Evolutionary conservation across 768 basidiomycete species (phyloP).

Genomic region (Pholiota molesta): DNA sequence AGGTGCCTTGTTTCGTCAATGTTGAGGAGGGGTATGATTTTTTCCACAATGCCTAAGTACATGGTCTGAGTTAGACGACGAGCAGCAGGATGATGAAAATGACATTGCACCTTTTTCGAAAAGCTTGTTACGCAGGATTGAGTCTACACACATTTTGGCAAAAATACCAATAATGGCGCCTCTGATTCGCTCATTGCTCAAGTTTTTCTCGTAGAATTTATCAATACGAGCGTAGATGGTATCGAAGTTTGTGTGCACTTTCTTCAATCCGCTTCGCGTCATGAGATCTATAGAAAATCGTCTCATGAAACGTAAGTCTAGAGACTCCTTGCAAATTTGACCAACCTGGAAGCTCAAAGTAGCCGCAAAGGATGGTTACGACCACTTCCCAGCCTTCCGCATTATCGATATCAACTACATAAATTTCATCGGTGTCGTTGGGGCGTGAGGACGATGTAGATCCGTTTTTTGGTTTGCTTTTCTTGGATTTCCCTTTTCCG

Average conservation of each 20-base stretch:
- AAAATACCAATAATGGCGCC: slow-evolving; percentile 66
- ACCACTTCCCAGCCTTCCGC: slow-evolving; percentile 52
- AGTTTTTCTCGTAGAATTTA: slow-evolving; percentile 45
- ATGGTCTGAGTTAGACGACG: neutral
- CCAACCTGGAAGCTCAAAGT: slow-evolving; percentile 58
- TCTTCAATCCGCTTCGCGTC: slow-evolving; percentile 61
- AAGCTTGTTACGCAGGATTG: slow-evolving; percentile 60
- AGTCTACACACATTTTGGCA: slow-evolving; percentile 64
- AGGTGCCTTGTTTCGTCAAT: slow-evolving; percentile 49
- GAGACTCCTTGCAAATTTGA: neutral
- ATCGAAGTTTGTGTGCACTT: slow-evolving; percentile 61
- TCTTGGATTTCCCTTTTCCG: slow-evolving; percentile 1
- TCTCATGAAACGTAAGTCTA: neutral
- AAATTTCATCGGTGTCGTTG: slow-evolving; percentile 23
- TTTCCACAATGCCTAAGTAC: slow-evolving; percentile 53
- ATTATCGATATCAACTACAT: slow-evolving; percentile 47
- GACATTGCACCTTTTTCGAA: slow-evolving; percentile 51
- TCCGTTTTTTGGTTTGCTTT: neutral
- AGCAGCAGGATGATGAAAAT: neutral
- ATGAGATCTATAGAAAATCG: slow-evolving; percentile 48
- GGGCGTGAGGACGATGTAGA: neutral
- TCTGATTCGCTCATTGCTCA: slow-evolving; percentile 46
- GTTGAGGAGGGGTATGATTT: slow-evolving; percentile 57
- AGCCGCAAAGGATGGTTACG: slow-evolving; percentile 48
- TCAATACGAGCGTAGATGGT: slow-evolving; percentile 53